Percentiles rank a stretch among this genome's conserved stretches.
These are phyloP conservation scores for Ehretia macrophylla DNA, from an alignment of 257 asterid species.

Conservation along the genomic window DNA sequence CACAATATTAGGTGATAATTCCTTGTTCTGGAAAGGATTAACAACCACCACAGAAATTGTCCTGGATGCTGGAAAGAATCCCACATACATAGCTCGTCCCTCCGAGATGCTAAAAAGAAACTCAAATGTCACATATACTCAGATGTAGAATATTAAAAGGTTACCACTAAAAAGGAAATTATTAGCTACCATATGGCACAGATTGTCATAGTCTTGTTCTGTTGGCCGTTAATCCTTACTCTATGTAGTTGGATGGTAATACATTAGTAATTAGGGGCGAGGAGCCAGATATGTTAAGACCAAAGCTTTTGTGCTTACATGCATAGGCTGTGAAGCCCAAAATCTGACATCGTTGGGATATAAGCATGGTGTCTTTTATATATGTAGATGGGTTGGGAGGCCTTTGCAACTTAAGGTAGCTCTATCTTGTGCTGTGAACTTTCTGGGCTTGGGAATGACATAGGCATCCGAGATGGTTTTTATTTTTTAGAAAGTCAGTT, in stretches of 20 bases:
- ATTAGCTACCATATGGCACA: too few species aligned
- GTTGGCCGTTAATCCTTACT: too few species aligned
- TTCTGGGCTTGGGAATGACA: too few species aligned
- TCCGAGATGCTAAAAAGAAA: constrained; percentile 69
- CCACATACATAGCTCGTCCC: constrained; percentile 80
- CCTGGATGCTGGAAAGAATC: constrained; percentile 75
- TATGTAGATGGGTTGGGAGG: too few species aligned
- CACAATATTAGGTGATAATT: constrained; percentile 74
- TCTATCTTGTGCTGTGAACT: too few species aligned
- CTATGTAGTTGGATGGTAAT: background rate
- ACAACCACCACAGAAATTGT: constrained; percentile 72
- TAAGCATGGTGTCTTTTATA: too few species aligned
- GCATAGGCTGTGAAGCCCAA: background rate
- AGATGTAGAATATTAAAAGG: background rate
- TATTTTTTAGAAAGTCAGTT: too few species aligned
- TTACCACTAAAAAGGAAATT: too few species aligned
- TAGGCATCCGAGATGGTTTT: too few species aligned
- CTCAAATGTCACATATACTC: background rate
- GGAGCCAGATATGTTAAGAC: background rate
- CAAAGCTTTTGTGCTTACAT: background rate
- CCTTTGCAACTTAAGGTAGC: too few species aligned
- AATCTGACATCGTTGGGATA: too few species aligned
- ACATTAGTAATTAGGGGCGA: background rate
- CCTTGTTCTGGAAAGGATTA: constrained; percentile 88
- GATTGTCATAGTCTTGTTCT: too few species aligned